Conservation (phyloP, 148 eudicot species). For the Tetragonia tetragonoides region DNA sequence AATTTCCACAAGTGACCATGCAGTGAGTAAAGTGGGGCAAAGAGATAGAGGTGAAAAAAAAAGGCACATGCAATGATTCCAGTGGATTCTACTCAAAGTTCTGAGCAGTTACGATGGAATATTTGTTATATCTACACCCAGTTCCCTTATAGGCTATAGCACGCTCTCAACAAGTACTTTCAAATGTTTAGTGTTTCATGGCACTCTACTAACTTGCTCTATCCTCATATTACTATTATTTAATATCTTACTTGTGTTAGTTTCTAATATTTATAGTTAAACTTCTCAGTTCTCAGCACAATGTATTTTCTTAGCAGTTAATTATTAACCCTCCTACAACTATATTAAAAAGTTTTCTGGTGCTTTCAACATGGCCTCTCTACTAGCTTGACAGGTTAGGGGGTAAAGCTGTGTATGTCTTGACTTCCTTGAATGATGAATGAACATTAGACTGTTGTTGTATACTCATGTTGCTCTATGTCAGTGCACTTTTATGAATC, state of each 20-base stretch:
- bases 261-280: too few species aligned
- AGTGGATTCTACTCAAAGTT: neutral
- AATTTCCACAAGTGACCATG: conserved; percentile 2
- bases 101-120: neutral
- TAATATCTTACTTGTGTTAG: neutral
- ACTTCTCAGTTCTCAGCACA: neutral
- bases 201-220: neutral
- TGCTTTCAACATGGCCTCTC: too few species aligned
- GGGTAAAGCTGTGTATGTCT: too few species aligned
- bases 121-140: neutral
- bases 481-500: neutral
- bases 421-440: too few species aligned
- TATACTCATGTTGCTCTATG: too few species aligned
- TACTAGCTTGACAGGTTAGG: too few species aligned
- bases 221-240: neutral
- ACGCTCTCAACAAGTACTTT: neutral
- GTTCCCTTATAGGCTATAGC: neutral
- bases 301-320: neutral
- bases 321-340: neutral
- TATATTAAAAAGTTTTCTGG: too few species aligned
- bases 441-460: too few species aligned
- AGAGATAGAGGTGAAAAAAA: neutral
- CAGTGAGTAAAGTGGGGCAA: neutral
- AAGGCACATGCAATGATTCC: neutral
- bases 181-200: neutral